Evolutionary conservation across 371 early-diverging fungal species (phyloP).

Genomic region (Apophysomyces elegans): DNA sequence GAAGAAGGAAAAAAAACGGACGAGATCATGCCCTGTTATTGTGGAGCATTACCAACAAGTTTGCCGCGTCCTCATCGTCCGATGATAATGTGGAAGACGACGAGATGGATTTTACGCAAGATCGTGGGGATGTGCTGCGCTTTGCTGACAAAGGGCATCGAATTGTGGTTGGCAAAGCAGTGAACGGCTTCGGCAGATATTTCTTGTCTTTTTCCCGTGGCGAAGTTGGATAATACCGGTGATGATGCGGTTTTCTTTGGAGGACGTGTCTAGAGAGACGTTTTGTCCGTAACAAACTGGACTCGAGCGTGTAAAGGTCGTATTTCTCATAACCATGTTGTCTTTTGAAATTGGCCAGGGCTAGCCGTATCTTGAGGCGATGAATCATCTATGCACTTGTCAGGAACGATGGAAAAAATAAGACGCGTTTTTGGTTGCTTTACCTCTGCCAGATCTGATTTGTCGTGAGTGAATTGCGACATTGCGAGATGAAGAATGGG

Average conservation of each 20-base stretch:
- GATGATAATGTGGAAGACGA: slow-evolving; percentile 20
- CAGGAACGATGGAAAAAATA: not conserved
- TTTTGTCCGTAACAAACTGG: slow-evolving; percentile 19
- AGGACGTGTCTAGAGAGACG: slow-evolving; percentile 6
- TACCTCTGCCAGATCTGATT: slow-evolving; percentile 8
- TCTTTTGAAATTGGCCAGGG: slow-evolving; percentile 35
- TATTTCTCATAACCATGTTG: slow-evolving; percentile 36
- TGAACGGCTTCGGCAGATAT: not conserved
- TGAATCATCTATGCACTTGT: slow-evolving; percentile 23
- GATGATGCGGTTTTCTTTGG: slow-evolving; percentile 19
- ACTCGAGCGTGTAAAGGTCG: slow-evolving; percentile 34
- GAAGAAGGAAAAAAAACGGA: not conserved
- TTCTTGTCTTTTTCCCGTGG: slow-evolving; percentile 12
- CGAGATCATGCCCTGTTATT: slow-evolving; percentile 11
- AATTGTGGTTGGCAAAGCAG: slow-evolving; percentile 12
- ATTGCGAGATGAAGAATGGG: slow-evolving; percentile 5
- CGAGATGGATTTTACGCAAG: slow-evolving; percentile 6
- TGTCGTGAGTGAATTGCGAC: slow-evolving; percentile 7
- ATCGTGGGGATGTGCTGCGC: slow-evolving; percentile 38
- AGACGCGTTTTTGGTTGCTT: not conserved
- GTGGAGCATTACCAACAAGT: slow-evolving; percentile 47
- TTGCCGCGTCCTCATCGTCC: slow-evolving; percentile 48
- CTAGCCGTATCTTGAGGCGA: slow-evolving; percentile 30
- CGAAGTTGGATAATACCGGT: slow-evolving; percentile 41
- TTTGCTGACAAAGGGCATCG: slow-evolving; percentile 39